Base-by-base conservation (phyloP, 768 basidiomycete species). In the Hortiboletus flavorubellus region DNA sequence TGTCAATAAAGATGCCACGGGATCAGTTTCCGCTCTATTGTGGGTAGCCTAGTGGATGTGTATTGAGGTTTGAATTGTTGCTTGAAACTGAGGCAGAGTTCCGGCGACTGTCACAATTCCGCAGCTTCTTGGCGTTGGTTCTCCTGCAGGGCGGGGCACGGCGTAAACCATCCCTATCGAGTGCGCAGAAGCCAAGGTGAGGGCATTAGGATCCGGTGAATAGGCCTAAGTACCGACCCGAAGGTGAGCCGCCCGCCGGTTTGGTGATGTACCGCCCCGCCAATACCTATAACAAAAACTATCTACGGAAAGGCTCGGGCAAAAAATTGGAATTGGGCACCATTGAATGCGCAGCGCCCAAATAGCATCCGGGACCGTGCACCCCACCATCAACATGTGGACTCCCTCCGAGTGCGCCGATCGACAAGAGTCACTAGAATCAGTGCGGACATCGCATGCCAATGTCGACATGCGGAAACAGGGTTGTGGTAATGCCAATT, bases 381-480 rank as follows among this genome's bases (percentile, higher is more conserved):
- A 30, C 23, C n/a, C 49, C 21, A 46, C 11, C 38, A 18, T 11
- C 23, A 35, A 56, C 18, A 29, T 33, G 35, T 56, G 15, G 45
- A 35, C n/a, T 26, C 40, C 39, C 29, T 35, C 26, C 21, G 41
- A n/a, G 51, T 46, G 45, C 12, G 26, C 39, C 26, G 26, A 46
- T 43, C 35, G 29, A 46, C 44, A 38, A 45, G 44, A 56, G 52
- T 23, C 56, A 8, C 47, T 58, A 46, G 34, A 41, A 49, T 41
- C 42, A 37, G 53, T 56, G 23, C 54, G 65, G 63, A 59, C 44
- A 44, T 57, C 51, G 63, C 65, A 52, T 60, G 63, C 37, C 56
- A 43, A 26, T 23, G 9, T 2, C 37, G 51, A 54, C 66, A 66
- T 41, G 65, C 63, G 58, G 63, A 53, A 60, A 56, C 58, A 62